phyloP scores from a whole-genome alignment of 345 rosid species.

The Diplotaxis tenuifolia region DNA sequence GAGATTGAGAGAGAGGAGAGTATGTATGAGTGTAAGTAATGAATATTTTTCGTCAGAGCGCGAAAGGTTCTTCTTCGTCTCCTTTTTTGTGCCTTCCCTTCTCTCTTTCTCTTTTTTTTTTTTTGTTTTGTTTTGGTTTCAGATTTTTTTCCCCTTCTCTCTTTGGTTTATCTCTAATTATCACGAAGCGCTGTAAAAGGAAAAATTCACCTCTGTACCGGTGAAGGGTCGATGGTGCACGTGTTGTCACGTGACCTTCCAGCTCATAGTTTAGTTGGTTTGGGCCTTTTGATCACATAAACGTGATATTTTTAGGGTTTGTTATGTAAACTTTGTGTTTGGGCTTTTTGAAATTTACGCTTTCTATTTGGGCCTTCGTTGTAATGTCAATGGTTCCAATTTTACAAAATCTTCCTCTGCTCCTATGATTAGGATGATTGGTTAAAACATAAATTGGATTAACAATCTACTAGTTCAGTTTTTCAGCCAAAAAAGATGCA shows the following conservation, averaged over 20 bases:
- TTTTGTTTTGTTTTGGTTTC: slow-evolving; percentile 13
- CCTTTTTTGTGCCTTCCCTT: slow-evolving; percentile 22
- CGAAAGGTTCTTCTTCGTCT: slow-evolving; percentile 37
- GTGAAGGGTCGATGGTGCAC: slow-evolving; percentile 13
- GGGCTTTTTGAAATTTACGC: neutral
- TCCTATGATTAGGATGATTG: no score
- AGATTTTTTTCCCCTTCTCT: slow-evolving; percentile 18
- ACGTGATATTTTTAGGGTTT: neutral
- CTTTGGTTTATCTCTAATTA: neutral
- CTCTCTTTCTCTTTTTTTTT: neutral
- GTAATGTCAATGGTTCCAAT: neutral
- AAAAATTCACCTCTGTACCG: slow-evolving; percentile 26
- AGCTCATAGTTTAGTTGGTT: slow-evolving; percentile 6
- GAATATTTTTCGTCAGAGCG: slow-evolving; percentile 41
- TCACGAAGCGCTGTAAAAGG: neutral
- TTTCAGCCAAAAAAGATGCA: no score
- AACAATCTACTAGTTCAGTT: no score
- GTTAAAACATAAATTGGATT: no score
- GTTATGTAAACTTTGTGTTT: neutral
- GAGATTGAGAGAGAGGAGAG: slow-evolving; percentile 8
- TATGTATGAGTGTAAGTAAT: slow-evolving; percentile 28
- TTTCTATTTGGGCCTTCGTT: neutral
- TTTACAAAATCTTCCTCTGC: no score
- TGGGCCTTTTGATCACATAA: neutral
- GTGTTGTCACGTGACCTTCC: slow-evolving; percentile 29